phyloP scores from a whole-genome alignment of 371 early-diverging fungal species.

The Actinomucor elegans region DNA sequence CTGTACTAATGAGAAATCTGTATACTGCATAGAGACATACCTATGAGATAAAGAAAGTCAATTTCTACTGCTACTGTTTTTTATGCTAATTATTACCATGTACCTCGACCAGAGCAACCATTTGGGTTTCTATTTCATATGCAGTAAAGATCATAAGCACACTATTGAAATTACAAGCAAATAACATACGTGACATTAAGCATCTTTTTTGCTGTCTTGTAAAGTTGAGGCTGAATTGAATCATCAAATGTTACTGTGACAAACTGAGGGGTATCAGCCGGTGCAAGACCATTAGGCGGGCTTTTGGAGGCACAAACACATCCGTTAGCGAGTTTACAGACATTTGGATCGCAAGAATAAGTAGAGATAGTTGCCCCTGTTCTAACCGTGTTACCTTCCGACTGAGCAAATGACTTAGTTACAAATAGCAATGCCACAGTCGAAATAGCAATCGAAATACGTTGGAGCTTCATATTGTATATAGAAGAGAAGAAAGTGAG shows the following conservation, averaged over 20 bases:
- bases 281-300: constrained; percentile 57
- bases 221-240: constrained; percentile 55
- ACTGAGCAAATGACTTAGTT: neutral
- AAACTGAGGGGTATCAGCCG: constrained; percentile 69
- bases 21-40: constrained; percentile 65
- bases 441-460: constrained; percentile 6
- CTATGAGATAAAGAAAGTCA: constrained; percentile 14
- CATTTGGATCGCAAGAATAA: constrained; percentile 59
- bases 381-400: constrained; percentile 24
- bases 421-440: neutral
- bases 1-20: constrained; percentile 63
- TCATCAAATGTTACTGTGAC: constrained; percentile 74
- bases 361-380: constrained; percentile 4
- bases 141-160: neutral
- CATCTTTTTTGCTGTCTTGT: constrained; percentile 35
- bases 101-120: constrained; percentile 58
- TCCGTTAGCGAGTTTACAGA: constrained; percentile 54
- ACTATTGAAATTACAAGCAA: neutral
- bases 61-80: too few relatives aligned
- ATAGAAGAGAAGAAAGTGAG: neutral
- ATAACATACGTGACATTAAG: constrained; percentile 38
- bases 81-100: too few relatives aligned
- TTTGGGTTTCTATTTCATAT: constrained; percentile 46
- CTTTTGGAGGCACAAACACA: constrained; percentile 67
- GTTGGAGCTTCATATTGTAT: constrained; percentile 1